Percentiles rank a stretch among this genome's conserved stretches.
phyloP scores from a whole-genome alignment of 495 filamentous ascomycete species.

The Penicillium waksmanii region DNA sequence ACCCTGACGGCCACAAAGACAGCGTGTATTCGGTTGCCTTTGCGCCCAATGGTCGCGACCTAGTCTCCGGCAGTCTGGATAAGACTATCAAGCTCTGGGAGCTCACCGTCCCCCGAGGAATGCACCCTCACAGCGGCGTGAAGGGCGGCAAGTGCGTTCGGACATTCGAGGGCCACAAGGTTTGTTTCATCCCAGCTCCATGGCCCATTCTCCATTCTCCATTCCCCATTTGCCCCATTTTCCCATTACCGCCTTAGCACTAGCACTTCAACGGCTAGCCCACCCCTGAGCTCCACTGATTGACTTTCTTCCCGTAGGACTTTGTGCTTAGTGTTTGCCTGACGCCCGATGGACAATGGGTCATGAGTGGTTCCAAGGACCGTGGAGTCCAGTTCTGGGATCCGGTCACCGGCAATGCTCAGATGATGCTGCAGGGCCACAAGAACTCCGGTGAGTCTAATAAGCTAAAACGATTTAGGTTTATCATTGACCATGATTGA shows the following conservation, averaged over 20 bases:
- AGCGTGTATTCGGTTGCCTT: slow-evolving; percentile 94
- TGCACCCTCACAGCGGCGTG: slow-evolving; percentile 60
- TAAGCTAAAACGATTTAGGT: background rate
- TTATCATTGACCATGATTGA: background rate
- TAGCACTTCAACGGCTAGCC: background rate
- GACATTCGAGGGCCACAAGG: slow-evolving; percentile 90
- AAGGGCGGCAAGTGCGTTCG: slow-evolving; percentile 83
- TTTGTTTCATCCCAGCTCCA: slow-evolving; percentile 45
- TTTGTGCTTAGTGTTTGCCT: slow-evolving; percentile 89
- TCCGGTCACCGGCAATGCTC: slow-evolving; percentile 80
- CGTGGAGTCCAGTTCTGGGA: slow-evolving; percentile 94
- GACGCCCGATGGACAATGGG: slow-evolving; percentile 86
- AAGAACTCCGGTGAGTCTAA: slow-evolving; percentile 74
- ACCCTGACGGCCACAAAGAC: slow-evolving; percentile 85
- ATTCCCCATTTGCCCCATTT: too few relatives aligned
- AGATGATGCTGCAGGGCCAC: slow-evolving; percentile 92
- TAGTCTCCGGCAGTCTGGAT: slow-evolving; percentile 87
- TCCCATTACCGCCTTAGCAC: background rate
- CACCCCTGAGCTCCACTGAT: slow-evolving; percentile 6
- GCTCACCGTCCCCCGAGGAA: slow-evolving; percentile 68
- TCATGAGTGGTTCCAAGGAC: slow-evolving; percentile 90
- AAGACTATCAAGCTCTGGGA: slow-evolving; percentile 98
- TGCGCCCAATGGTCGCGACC: slow-evolving; percentile 82
- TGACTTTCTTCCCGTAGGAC: slow-evolving; percentile 57
- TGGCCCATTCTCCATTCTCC: too few relatives aligned